Base-by-base conservation (phyloP, 495 filamentous ascomycete species). In the Bacidia gigantensis region DNA sequence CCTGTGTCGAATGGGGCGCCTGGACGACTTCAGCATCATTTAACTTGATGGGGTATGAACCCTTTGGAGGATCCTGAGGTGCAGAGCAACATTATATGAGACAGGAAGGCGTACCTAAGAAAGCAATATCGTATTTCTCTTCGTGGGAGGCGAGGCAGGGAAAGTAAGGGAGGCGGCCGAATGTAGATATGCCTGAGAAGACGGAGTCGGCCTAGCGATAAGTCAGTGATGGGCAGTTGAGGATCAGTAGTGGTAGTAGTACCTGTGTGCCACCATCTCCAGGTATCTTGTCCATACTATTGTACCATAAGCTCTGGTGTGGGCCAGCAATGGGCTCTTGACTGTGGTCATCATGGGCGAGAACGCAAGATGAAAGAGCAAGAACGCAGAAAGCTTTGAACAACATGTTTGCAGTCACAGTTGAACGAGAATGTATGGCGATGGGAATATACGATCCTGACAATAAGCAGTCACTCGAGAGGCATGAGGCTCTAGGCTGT, bases 71-170 rank as follows among this genome's bases (percentile, higher is more conserved):
- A 9, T 26, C 23, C 32, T 22, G 17, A 14, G 5, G 50, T 24
- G 47, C 20, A 38, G 2, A 9, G 25, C 9, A 3, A 2, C 17
- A 21, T 17, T 21, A 24, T 49, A 3, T 26, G 52, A 26, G 26
- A 24, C 2, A 25, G 53, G 41, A 23, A 24, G 9, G 0, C 48
- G 45, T 65, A 71, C 85, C 86, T 24, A 93, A 60, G 63, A 93
- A 85, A 23, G 86, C 87, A 65, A 92, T 89, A 54, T 93, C 87
- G 59, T 81, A 92, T 59, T 71, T 78, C 57, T 81, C 75, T 17
- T 76, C 70, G 29, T 87, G 76, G 39, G 76, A 86, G 1, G 82
- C 66, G 3, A 93, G 71, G 59, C 87, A 93, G 29, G 86, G 86
- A 51, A 76, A 80, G 67, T 90, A 92, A 1, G 81, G 77, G 3